These are phyloP conservation scores for Boletus subparvulus DNA, from an alignment of 768 basidiomycete genomes.

Conservation along the genomic window DNA sequence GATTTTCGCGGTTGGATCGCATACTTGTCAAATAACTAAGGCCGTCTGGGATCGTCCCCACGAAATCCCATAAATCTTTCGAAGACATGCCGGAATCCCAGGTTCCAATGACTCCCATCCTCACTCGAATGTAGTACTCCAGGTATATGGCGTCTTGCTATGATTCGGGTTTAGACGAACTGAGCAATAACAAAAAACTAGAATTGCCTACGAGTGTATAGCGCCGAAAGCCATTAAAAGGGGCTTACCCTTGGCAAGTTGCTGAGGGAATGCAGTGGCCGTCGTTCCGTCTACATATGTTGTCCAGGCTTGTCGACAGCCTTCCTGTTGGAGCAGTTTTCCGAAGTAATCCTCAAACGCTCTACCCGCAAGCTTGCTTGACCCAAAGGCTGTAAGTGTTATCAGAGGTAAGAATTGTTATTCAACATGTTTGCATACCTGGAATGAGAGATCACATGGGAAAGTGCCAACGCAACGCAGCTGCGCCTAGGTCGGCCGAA, in stretches of 20 bases:
- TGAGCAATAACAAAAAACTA: background rate
- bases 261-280: background rate
- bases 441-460: background rate
- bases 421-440: background rate
- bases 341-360: background rate
- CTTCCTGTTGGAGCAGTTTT: background rate
- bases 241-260: background rate
- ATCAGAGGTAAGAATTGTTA: background rate
- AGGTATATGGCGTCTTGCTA: background rate
- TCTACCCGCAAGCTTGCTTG: background rate
- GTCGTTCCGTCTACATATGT: background rate
- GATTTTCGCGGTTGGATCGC: background rate
- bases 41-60: background rate
- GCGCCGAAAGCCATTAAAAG: background rate
- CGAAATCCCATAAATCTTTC: background rate
- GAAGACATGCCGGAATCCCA: background rate
- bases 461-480: background rate
- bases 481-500: background rate
- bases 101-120: background rate
- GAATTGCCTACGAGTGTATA: background rate
- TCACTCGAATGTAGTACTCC: background rate
- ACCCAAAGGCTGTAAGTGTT: background rate
- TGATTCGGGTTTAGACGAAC: background rate
- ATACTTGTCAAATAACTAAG: background rate
- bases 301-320: background rate